Conservation (phyloP, 768 basidiomycete genomes). For the Sistotremastrum suecicum region DNA sequence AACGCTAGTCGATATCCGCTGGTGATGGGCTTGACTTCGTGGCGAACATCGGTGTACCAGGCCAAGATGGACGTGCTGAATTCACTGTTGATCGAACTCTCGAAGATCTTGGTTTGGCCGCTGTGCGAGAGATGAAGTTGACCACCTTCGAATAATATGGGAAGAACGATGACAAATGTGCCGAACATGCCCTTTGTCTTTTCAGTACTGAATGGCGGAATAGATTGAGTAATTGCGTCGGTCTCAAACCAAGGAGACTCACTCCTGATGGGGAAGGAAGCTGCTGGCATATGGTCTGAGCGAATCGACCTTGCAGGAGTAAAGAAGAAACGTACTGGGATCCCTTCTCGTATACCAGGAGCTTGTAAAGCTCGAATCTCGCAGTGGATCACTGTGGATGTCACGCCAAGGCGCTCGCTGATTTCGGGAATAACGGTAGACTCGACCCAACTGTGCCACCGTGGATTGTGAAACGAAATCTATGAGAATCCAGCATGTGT, state of each 20-base stretch:
- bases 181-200: slow-evolving; percentile 38
- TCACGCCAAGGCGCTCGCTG: slow-evolving; percentile 24
- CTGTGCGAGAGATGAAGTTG: slow-evolving; percentile 29
- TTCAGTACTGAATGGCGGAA: slow-evolving; percentile 22
- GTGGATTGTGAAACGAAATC: slow-evolving; percentile 26
- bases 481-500: not conserved
- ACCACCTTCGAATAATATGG: slow-evolving; percentile 32
- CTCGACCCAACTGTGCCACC: slow-evolving; percentile 24
- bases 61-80: slow-evolving; percentile 25
- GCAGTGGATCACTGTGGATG: slow-evolving; percentile 14
- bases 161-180: slow-evolving; percentile 32
- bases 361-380: slow-evolving; percentile 29
- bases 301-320: too few species aligned
- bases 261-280: slow-evolving; percentile 35
- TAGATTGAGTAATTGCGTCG: not conserved
- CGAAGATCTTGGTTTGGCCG: slow-evolving; percentile 19
- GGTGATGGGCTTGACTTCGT: slow-evolving; percentile 34
- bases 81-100: slow-evolving; percentile 19
- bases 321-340: slow-evolving; percentile 32
- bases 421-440: slow-evolving; percentile 16
- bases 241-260: too few species aligned
- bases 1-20: slow-evolving; percentile 36
- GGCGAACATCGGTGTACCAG: slow-evolving; percentile 40
- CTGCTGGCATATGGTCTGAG: too few species aligned
- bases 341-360: slow-evolving; percentile 32